Conservation (phyloP, 495 filamentous ascomycete species). For the Hypoxylon fragiforme region DNA sequence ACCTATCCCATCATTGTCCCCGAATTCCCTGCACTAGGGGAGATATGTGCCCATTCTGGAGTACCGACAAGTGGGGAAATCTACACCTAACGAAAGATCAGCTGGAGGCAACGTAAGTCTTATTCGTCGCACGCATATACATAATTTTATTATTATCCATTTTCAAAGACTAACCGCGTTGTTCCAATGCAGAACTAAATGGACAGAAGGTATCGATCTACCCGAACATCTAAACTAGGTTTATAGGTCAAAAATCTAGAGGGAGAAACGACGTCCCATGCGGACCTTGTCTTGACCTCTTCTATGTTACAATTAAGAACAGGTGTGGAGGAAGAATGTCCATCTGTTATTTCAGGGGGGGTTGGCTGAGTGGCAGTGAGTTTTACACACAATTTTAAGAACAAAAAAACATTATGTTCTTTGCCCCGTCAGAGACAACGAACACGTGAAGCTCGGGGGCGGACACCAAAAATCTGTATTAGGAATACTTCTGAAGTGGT, state of each 20-base stretch:
- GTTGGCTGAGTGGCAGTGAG: not conserved
- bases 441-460: no score
- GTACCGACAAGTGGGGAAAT: slow-evolving; percentile 37
- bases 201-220: slow-evolving; percentile 33
- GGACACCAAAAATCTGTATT: no score
- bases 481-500: not conserved
- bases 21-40: slow-evolving; percentile 27
- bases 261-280: slow-evolving; percentile 13
- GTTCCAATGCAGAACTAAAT: slow-evolving; percentile 24
- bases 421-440: no score
- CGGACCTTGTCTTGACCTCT: slow-evolving; percentile 13
- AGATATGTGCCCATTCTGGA: slow-evolving; percentile 34
- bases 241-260: not conserved
- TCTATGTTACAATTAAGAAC: slow-evolving; percentile 18
- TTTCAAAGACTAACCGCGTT: not conserved
- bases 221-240: slow-evolving; percentile 26
- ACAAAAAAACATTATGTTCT: not conserved
- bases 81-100: slow-evolving; percentile 38
- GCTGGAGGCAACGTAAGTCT: slow-evolving; percentile 33
- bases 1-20: slow-evolving; percentile 40
- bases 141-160: not conserved
- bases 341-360: not conserved
- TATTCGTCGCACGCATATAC: not conserved
- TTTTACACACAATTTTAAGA: not conserved
- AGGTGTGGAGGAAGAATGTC: slow-evolving; percentile 1